Conservation (phyloP, 164 flowering plant genomes). For the Stephania japonica region DNA sequence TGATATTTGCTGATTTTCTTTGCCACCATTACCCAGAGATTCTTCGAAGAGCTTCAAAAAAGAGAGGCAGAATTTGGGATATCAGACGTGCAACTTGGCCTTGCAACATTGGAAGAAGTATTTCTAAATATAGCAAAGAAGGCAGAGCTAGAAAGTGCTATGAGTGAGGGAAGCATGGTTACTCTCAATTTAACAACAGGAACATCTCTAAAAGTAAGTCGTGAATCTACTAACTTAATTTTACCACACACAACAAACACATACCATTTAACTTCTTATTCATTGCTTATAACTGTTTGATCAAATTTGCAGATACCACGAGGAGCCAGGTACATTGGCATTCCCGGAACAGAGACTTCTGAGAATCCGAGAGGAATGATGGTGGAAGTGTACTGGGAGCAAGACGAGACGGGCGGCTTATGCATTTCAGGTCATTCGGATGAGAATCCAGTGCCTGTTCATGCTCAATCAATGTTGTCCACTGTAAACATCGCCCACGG, state of each 20-base stretch:
- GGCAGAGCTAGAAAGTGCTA: conserved; percentile 85
- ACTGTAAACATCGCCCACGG: conserved; percentile 16
- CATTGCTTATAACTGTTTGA: background rate
- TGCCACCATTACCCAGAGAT: conserved; percentile 24
- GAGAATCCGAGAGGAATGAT: conserved; percentile 73
- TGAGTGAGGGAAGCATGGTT: conserved; percentile 54
- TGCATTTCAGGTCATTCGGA: conserved; percentile 79
- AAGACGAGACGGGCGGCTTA: conserved; percentile 67
- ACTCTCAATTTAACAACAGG: conserved; percentile 67
- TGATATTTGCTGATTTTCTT: background rate
- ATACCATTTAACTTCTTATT: background rate
- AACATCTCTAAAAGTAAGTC: conserved; percentile 44
- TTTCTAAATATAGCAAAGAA: conserved; percentile 85
- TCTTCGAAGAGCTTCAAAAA: conserved; percentile 74
- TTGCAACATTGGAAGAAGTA: conserved; percentile 95
- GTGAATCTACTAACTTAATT: background rate
- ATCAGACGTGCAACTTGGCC: conserved; percentile 78
- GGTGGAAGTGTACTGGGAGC: conserved; percentile 91
- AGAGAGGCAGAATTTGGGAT: conserved; percentile 73
- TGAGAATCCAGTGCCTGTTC: conserved; percentile 55
- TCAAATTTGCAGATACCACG: conserved; percentile 56
- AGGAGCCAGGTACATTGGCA: conserved; percentile 75
- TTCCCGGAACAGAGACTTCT: conserved; percentile 67
- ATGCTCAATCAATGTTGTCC: conserved; percentile 24
- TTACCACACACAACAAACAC: background rate